phyloP scores from a whole-genome alignment of 164 flowering plant species.

The Echeveria elegans region DNA sequence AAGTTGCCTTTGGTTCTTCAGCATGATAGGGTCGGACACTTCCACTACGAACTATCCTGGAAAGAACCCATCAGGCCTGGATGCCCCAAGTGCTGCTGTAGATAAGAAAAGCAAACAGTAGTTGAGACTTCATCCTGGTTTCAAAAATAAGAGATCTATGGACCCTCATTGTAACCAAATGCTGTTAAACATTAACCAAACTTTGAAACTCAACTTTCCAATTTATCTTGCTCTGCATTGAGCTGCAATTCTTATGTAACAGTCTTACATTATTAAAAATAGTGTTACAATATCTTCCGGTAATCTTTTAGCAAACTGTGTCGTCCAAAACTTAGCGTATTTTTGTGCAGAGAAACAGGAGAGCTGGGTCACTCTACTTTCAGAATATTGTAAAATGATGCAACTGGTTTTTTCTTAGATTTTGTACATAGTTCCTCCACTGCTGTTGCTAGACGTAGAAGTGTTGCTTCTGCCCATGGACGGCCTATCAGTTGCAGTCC shows the following conservation, averaged over 20 bases:
- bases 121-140: no score
- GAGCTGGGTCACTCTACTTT: conserved; percentile 27
- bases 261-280: no score
- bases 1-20: conserved; percentile 14
- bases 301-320: no score
- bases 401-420: conserved; percentile 49
- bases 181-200: no score
- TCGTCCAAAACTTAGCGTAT: no score
- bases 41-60: conserved; percentile 65
- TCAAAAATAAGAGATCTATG: conserved; percentile 27
- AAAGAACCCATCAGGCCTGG: conserved; percentile 61
- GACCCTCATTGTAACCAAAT: no score
- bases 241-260: neutral
- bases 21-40: conserved; percentile 48
- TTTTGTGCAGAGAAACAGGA: no score
- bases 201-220: neutral
- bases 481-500: conserved; percentile 93
- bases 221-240: no score
- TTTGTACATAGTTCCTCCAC: conserved; percentile 58
- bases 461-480: conserved; percentile 92
- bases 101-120: conserved; percentile 20
- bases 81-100: conserved; percentile 47
- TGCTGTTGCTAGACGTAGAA: conserved; percentile 74
- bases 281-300: no score
- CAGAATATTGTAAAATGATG: conserved; percentile 56